Evolutionary conservation across 1,284 basidiomycete genomes (phyloP).

Genomic region (Naganishia sp.): DNA sequence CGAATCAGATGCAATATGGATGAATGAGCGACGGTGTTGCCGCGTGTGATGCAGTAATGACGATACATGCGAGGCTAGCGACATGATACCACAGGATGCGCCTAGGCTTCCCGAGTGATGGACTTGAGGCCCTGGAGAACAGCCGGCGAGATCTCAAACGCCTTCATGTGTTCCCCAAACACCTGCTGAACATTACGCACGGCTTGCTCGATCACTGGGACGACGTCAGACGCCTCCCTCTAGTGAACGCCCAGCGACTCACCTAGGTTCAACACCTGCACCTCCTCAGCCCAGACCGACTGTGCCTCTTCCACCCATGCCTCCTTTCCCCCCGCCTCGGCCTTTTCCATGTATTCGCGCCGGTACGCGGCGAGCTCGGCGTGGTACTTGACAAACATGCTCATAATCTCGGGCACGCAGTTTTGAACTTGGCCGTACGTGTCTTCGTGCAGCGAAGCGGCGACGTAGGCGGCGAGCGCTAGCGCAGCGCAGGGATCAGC

Average conservation of each 20-base stretch:
- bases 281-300: constrained; percentile 54
- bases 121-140: constrained; percentile 67
- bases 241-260: constrained; percentile 41
- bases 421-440: constrained; percentile 77
- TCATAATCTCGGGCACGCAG: constrained; percentile 75
- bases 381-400: constrained; percentile 69
- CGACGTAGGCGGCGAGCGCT: constrained; percentile 71
- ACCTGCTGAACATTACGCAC: constrained; percentile 67
- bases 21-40: neutral
- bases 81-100: neutral
- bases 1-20: constrained; percentile 1
- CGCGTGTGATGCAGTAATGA: neutral
- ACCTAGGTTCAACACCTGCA: constrained; percentile 66
- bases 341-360: constrained; percentile 55
- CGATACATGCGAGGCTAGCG: neutral
- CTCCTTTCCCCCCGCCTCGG: constrained; percentile 45
- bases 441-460: constrained; percentile 74
- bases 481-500: neutral
- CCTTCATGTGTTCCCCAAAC: constrained; percentile 70
- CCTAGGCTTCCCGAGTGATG: constrained; percentile 60
- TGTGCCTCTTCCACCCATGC: constrained; percentile 33
- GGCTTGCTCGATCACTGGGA: constrained; percentile 67
- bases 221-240: neutral
- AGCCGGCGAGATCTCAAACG: constrained; percentile 72
- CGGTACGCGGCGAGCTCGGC: constrained; percentile 66